Base-by-base conservation (phyloP, 192 early-diverging fungal genomes). In the Chytriomyces sp. region DNA sequence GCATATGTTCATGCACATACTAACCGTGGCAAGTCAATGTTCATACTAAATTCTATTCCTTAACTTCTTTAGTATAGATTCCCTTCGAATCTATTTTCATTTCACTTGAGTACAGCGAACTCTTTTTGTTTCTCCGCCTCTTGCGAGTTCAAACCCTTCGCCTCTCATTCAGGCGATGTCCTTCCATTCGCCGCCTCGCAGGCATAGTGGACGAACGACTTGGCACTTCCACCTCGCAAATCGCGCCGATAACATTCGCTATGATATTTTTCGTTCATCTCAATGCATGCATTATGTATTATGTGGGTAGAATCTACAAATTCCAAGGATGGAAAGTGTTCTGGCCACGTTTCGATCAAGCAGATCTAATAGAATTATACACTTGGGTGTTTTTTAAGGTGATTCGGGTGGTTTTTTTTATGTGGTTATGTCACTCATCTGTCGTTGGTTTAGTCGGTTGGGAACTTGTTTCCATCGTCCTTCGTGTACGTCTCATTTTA, bases 381-480 rank as follows among this genome's bases (percentile, higher is more conserved):
- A 12, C 38, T 61, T 61, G 59, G 30, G 14, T 14, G 12, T 37
- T 61, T 32, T 30, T 36, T 37, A 12, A 25, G 17, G 30, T 61
- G 14, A 32, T 14, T 61, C 37, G 22, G 14, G 17, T 49, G 17
- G 17, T 49, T 49, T 14, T 49, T 2, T 49, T 22, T 3, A 22
- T 0, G 22, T 3, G 22, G 14, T 49, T 49, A 14, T 3, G 3
- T 49, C 14, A 14, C 14, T 0, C 22, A 49, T n/a, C 44, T 49
- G 44, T 22, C 52, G 32, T 55, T 74, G 19, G 70, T 53, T 28
- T 39, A 67, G 36, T 60, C 70, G 17, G 69, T 77, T 5, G 69
- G 76, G 26, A 76, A 70, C 28, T 76, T 74, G 54, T 77, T 77
- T 53, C 70, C 56, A 61, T 61, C 44, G 36, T 71, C 70, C 12